Percentiles rank a stretch among this genome's conserved stretches.
Evolutionary conservation across 306 rosid species (phyloP).

Genomic region (Pachyrhizus erosus): DNA sequence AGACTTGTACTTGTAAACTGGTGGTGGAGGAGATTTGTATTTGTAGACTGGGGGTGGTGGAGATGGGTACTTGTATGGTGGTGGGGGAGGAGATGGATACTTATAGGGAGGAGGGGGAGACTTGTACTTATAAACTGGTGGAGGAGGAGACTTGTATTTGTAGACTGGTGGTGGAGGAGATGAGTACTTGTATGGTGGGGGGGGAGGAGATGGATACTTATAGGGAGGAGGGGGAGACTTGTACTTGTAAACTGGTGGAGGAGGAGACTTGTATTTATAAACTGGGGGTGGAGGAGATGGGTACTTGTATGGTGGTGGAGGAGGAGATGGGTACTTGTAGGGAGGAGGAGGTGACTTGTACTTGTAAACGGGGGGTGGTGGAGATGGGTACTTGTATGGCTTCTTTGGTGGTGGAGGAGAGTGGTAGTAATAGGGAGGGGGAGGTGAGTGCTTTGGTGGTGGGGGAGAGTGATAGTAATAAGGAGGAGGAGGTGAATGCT

Average conservation of each 20-base stretch:
- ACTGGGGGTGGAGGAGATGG: not conserved
- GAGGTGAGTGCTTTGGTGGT: not conserved
- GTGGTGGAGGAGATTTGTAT: not conserved
- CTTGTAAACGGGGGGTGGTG: slow-evolving; percentile 22
- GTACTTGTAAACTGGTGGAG: not conserved
- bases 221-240: not conserved
- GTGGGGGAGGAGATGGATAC: not conserved
- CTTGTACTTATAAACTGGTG: not conserved
- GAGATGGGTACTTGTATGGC: slow-evolving; percentile 17
- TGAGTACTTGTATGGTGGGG: not conserved
- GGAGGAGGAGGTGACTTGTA: slow-evolving; percentile 45
- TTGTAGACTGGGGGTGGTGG: not conserved
- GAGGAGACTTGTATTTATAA: not conserved
- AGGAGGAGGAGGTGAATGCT: not conserved
- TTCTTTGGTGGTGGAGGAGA: slow-evolving; percentile 31
- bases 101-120: not conserved
- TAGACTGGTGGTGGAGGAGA: not conserved
- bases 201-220: not conserved
- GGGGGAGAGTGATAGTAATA: slow-evolving; percentile 25
- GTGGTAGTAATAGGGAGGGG: not conserved
- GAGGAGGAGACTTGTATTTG: not conserved
- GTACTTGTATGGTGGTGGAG: slow-evolving; percentile 41
- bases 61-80: not conserved
- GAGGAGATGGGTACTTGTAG: slow-evolving; percentile 65
- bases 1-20: not conserved